Evolutionary conservation across 305 asterid species (phyloP).

Genomic region (Solanum aculeatissimum): DNA sequence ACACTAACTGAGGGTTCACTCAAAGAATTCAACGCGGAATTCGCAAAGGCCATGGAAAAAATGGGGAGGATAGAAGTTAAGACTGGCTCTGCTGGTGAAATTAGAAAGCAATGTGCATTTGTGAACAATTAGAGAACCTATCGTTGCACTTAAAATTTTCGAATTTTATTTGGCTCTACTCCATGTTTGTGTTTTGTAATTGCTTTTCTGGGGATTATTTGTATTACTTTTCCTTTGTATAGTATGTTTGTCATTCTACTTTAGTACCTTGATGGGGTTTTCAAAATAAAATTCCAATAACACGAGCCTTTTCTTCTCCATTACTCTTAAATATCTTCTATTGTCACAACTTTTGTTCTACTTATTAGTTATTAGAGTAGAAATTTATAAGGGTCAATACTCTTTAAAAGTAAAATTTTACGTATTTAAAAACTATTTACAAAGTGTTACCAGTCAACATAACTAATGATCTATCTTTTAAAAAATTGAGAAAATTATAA

Average conservation of each 20-base stretch:
- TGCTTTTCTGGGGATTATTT: not conserved
- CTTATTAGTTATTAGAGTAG: no score
- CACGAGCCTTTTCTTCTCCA: not conserved
- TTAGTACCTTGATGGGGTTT: not conserved
- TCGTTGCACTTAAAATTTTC: not conserved
- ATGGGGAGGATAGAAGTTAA: conserved; percentile 44
- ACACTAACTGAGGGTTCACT: conserved; percentile 27
- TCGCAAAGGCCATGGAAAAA: conserved; percentile 61
- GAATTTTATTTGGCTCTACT: not conserved
- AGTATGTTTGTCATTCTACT: not conserved
- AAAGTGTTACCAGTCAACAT: not conserved
- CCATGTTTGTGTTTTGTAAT: not conserved
- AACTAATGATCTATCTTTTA: not conserved
- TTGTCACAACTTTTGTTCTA: not conserved
- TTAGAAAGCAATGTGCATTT: conserved; percentile 52
- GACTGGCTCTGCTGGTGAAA: conserved; percentile 50
- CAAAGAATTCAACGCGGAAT: conserved; percentile 27
- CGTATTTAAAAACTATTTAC: not conserved
- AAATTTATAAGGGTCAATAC: no score
- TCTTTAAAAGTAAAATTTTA: no score
- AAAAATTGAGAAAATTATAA: not conserved
- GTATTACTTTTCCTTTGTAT: not conserved
- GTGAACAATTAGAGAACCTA: conserved; percentile 17
- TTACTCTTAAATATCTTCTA: not conserved
- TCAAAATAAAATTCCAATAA: not conserved